Evolutionary conservation across 2,329 filamentous ascomycete species (phyloP).

Genomic region (Trichophyton verrucosum): DNA sequence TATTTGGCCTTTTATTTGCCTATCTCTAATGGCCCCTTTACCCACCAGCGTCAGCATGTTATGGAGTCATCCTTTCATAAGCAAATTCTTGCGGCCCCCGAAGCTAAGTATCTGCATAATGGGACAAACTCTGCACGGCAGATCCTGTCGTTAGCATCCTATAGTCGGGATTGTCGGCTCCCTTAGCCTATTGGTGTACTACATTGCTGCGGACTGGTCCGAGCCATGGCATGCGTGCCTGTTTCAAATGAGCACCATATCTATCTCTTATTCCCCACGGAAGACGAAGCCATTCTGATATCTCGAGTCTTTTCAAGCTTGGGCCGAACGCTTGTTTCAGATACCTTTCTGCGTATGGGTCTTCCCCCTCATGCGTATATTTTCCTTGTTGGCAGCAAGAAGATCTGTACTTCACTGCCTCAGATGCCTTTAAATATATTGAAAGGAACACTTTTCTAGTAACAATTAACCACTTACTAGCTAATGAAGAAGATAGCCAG

Average conservation of each 20-base stretch:
- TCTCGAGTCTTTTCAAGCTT: background rate
- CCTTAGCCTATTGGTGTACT: background rate
- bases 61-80: background rate
- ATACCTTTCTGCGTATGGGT: background rate
- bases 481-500: background rate
- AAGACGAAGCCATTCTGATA: background rate
- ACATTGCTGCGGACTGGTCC: background rate
- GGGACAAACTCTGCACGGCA: background rate
- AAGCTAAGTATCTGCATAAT: background rate
- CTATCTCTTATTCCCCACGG: background rate
- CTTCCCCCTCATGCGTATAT: background rate
- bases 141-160: background rate
- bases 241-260: background rate
- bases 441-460: background rate
- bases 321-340: background rate
- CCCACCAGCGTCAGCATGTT: background rate
- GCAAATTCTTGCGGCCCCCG: background rate
- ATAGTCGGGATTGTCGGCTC: background rate
- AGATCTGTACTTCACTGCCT: conserved; percentile 1
- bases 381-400: conserved; percentile 1
- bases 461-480: background rate
- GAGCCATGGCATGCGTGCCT: background rate
- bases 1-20: background rate
- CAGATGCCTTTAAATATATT: background rate
- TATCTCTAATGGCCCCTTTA: background rate